Base-by-base conservation (phyloP, 257 asterid species). In the Capsicum pubescens region DNA sequence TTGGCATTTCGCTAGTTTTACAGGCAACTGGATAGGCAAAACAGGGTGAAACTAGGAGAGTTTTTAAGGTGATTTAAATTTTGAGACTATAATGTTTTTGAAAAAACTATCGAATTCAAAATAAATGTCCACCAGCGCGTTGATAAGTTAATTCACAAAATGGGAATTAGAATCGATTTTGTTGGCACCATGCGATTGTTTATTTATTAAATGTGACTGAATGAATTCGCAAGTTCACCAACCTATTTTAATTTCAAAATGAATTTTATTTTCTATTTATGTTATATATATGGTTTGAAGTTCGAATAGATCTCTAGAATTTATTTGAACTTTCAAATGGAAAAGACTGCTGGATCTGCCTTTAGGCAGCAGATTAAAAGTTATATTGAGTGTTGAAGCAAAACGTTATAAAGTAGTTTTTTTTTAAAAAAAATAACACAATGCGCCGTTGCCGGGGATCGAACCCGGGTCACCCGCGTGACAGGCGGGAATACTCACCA, bases 401-500 rank as follows among this genome's bases (percentile, higher is more conserved):
- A 57, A 57, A 16, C 13, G 59, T 55, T 1, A 26, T 26, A 26
- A 26, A 26, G 32, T 26, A 26, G 44, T 39, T 4, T 0, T 36
- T 36, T 39, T 39, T 39, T 39, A 39, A 39, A 1, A 14, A 56
- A 59, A 8, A 3, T 7, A 21, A 8, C 8, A 19, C 3, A 0
- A 3, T 8, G 26, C 90, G 90, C 92, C 90, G 90, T 71, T 88
- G 92, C 93, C 91, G 92, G 93, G 92, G 93, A 91, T 91, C 90
- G 90, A 91, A 91, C 92, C 90, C 91, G 88, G 92, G 91, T 91
- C 91, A 84, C 89, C 91, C 92, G 89, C 86, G 93, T 91, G 93
- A 91, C 91, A 91, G 88, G 91, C 89, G 89, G 90, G 92, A 90
- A 91, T 91, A 91, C 93, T 88, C 3, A 89, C 92, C 92, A 89